phyloP scores from a whole-genome alignment of 441 rosid genomes.

The Aquilaria agallochum region DNA sequence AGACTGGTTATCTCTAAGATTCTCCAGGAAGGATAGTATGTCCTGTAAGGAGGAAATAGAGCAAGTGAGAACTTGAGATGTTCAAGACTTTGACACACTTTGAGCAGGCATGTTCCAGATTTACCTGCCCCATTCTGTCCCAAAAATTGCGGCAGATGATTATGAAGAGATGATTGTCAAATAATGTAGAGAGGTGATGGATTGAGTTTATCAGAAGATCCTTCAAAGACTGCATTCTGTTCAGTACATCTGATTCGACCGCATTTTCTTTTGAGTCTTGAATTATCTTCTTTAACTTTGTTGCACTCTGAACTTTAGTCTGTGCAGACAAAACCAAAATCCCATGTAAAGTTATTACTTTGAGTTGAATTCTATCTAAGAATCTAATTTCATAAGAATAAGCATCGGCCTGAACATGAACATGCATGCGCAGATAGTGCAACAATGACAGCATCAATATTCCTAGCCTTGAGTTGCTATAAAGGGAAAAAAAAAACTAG shows the following conservation, averaged over 20 bases:
- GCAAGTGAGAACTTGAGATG: background rate
- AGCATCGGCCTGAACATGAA: too few relatives aligned
- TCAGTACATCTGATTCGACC: conserved; percentile 49
- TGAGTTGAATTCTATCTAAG: too few relatives aligned
- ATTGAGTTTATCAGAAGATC: conserved; percentile 53
- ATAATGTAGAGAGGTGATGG: conserved; percentile 42
- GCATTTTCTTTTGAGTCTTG: conserved; percentile 54
- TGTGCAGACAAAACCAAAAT: conserved; percentile 15
- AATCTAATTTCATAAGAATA: too few relatives aligned
- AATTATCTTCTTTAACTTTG: conserved; percentile 63
- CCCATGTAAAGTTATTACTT: too few relatives aligned
- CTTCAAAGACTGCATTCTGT: conserved; percentile 51
- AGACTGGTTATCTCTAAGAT: conserved; percentile 53
- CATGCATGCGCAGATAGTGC: too few relatives aligned
- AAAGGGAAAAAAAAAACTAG: too few relatives aligned
- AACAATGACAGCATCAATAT: too few relatives aligned
- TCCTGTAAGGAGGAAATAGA: conserved; percentile 33
- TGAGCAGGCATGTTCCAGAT: background rate
- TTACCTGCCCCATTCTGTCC: conserved; percentile 73
- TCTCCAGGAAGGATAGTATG: conserved; percentile 52
- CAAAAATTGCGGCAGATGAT: conserved; percentile 53
- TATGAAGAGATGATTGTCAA: conserved; percentile 50
- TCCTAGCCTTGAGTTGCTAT: too few relatives aligned
- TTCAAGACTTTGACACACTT: background rate
- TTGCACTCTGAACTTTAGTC: conserved; percentile 59